phyloP scores from a whole-genome alignment of 768 basidiomycete species.

The Rhizopogon vinicolor region DNA sequence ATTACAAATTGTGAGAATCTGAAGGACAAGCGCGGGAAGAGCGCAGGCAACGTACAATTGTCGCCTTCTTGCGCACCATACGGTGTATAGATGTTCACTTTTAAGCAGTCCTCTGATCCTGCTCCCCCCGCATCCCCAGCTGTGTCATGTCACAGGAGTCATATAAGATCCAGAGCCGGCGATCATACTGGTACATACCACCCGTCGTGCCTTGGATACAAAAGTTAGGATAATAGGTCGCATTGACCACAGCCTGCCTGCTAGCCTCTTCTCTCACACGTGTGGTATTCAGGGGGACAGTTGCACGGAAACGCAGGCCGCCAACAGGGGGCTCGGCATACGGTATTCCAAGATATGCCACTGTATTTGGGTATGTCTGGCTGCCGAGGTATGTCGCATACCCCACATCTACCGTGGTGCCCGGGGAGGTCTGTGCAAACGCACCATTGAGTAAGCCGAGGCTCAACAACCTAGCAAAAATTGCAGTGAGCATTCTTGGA shows the following conservation, averaged over 20 bases:
- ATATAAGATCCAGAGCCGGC: background rate
- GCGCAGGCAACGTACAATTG: constrained; percentile 33
- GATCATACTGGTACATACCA: constrained; percentile 22
- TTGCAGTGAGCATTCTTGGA: background rate
- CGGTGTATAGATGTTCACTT: constrained; percentile 62
- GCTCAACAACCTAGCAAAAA: constrained; percentile 3
- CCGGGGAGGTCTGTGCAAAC: constrained; percentile 5
- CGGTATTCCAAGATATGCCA: constrained; percentile 49
- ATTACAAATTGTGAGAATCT: background rate
- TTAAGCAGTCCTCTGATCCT: constrained; percentile 64
- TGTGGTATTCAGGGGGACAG: constrained; percentile 45
- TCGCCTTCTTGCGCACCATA: constrained; percentile 39
- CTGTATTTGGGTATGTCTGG: constrained; percentile 43
- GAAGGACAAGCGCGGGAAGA: background rate
- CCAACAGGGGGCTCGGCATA: constrained; percentile 41
- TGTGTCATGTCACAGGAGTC: constrained; percentile 11
- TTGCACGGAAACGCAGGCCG: constrained; percentile 39
- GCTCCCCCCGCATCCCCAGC: constrained; percentile 57
- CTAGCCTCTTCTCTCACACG: constrained; percentile 32
- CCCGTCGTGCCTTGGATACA: constrained; percentile 57
- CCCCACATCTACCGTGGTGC: constrained; percentile 46
- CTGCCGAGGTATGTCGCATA: constrained; percentile 58
- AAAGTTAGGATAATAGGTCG: constrained; percentile 49
- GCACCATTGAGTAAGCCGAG: constrained; percentile 17
- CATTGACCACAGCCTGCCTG: constrained; percentile 40